phyloP scores from a whole-genome alignment of 2,329 filamentous ascomycete genomes.

The Tolypocladium guangdongense region DNA sequence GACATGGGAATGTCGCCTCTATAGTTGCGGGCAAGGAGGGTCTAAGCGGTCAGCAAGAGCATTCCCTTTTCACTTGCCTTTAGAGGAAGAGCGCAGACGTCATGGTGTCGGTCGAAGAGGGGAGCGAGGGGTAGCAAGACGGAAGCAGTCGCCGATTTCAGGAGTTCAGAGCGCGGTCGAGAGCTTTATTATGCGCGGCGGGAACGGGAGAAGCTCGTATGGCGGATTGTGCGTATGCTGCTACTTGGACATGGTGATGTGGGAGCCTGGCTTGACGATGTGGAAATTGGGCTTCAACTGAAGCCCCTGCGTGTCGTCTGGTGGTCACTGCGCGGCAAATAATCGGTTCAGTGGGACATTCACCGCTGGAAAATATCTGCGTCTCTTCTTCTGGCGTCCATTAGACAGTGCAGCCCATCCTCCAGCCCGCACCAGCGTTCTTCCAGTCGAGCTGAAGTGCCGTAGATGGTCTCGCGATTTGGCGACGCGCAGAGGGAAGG shows the following conservation, averaged over 20 bases:
- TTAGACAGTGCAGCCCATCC: slow-evolving; percentile 80
- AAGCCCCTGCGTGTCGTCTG: not conserved
- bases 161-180: not conserved
- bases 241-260: too few relatives aligned
- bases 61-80: slow-evolving; percentile 64
- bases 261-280: not conserved
- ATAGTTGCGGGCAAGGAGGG: slow-evolving; percentile 96
- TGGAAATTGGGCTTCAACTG: not conserved
- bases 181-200: slow-evolving; percentile 1
- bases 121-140: too few relatives aligned
- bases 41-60: slow-evolving; percentile 41
- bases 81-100: slow-evolving; percentile 97
- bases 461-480: slow-evolving; percentile 56
- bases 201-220: not conserved
- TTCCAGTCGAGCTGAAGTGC: slow-evolving; percentile 49
- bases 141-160: too few relatives aligned
- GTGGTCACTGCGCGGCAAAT: not conserved
- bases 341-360: not conserved
- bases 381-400: slow-evolving; percentile 48
- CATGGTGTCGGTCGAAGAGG: too few relatives aligned
- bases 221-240: too few relatives aligned
- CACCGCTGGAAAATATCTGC: too few relatives aligned
- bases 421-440: slow-evolving; percentile 54
- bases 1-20: slow-evolving; percentile 98
- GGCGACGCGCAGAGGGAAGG: slow-evolving; percentile 42